phyloP scores from a whole-genome alignment of 2,329 filamentous ascomycete species.

The Aspergillus costaricaensis region DNA sequence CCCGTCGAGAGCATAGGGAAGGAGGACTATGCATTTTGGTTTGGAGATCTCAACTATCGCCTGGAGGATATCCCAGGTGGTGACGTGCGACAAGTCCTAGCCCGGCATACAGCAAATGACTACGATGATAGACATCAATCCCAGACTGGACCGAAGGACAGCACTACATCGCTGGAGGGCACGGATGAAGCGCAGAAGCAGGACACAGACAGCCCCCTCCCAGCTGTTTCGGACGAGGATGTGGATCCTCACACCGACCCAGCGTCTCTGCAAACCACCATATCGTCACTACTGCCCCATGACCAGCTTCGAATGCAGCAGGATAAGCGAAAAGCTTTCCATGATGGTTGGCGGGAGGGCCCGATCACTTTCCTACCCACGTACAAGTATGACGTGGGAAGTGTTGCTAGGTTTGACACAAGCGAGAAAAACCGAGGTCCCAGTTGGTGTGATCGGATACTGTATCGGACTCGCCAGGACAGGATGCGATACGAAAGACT shows the following conservation, averaged over 20 bases:
- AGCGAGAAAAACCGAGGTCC: conserved; percentile 91
- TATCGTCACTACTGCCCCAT: conserved; percentile 83
- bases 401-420: conserved; percentile 86
- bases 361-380: conserved; percentile 86
- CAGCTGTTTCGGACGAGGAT: conserved; percentile 58
- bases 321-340: conserved; percentile 73
- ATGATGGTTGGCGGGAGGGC: conserved; percentile 91
- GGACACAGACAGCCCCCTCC: conserved; percentile 9
- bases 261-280: conserved; percentile 80
- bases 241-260: conserved; percentile 75
- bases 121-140: conserved; percentile 60
- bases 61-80: conserved; percentile 85
- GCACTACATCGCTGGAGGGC: conserved; percentile 20
- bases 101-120: conserved; percentile 77
- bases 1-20: conserved; percentile 69
- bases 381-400: conserved; percentile 98
- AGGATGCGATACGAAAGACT: conserved; percentile 66
- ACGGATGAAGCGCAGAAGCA: conserved; percentile 12
- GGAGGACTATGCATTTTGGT: conserved; percentile 94
- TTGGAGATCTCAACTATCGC: conserved; percentile 93
- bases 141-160: conserved; percentile 28
- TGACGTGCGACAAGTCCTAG: conserved; percentile 82
- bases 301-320: conserved; percentile 82
- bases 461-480: conserved; percentile 77
- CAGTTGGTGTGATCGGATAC: conserved; percentile 94